Evolutionary conservation across 2,329 filamentous ascomycete genomes (phyloP), one percentile per base, ranked within the genome.

Genomic region (Diaporthe vexans): DNA sequence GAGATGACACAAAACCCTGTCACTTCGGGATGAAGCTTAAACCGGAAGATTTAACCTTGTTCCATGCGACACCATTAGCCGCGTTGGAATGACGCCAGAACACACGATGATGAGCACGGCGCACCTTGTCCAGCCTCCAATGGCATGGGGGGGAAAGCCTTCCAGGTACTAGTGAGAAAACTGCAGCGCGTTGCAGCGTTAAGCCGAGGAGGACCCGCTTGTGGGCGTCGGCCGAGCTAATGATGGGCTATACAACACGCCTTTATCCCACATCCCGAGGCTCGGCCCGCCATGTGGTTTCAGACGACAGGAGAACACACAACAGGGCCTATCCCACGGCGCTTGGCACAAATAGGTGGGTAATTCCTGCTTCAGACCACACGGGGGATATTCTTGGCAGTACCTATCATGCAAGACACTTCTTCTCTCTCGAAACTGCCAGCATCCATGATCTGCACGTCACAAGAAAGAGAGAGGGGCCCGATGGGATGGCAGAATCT

Each of bases 261-360:
- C 59, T 65, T n/a, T 48, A 65, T 65, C 59, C 59, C 59, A 65
- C 59, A 48, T 65, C 40, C 59, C 59, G 59, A n/a, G 59, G 59
- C 40, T 21, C 59, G 59, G 59, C 59, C 59, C 59, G 59, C 59
- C 24, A 29, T 33, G 40, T 21, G 40, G 40, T 65, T 65, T 65
- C 40, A 65, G 59, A 65, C 40, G 59, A 48, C 59, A 48, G 59
- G 59, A 48, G 59, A 65, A 48, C 26, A 65, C 40, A 21, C 26
- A 46, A 65, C 59, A 48, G 59, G 59, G 59, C 37, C 24, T 63
- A 46, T 33, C 40, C 59, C 24, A 63, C 59, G 9, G 59, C 24
- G 59, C 59, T 63, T 63, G 40, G 59, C 59, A 48, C 40, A 29
- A 9, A 63, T 8, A 48, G 43, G 59, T 65, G 59, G 59, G 48